Conservation (phyloP, 148 eudicot genomes). For the Diospyros lotus region DNA sequence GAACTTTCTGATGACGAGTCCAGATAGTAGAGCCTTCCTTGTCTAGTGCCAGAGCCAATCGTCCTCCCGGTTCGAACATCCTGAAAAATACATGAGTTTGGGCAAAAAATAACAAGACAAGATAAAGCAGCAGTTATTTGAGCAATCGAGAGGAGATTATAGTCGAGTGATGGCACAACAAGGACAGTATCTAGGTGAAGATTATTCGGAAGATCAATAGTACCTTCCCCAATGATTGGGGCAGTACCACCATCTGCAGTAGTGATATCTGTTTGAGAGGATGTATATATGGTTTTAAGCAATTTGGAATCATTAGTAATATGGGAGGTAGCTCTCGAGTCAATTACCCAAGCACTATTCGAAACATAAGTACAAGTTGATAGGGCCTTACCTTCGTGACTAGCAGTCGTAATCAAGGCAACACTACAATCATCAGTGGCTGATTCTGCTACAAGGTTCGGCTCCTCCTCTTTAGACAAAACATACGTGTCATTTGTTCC, state of each 20-base stretch:
- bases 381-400: background rate
- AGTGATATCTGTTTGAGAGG: background rate
- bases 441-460: too few species aligned
- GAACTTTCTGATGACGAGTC: background rate
- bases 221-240: background rate
- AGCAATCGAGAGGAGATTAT: background rate
- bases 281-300: background rate
- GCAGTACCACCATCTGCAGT: background rate
- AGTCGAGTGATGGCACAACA: background rate
- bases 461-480: too few species aligned
- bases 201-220: background rate
- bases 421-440: background rate
- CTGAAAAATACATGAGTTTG: background rate
- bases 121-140: background rate
- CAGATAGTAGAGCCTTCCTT: background rate
- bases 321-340: conserved; percentile 19
- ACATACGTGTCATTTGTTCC: too few species aligned
- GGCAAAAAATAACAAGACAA: background rate
- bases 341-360: conserved; percentile 17
- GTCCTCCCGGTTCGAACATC: background rate
- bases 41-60: background rate
- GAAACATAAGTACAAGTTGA: background rate
- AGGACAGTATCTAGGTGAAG: background rate
- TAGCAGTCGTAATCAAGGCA: background rate
- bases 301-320: background rate